These are phyloP conservation scores for Apiosordaria backusii DNA, from an alignment of 495 filamentous ascomycete species.

Conservation along the genomic window DNA sequence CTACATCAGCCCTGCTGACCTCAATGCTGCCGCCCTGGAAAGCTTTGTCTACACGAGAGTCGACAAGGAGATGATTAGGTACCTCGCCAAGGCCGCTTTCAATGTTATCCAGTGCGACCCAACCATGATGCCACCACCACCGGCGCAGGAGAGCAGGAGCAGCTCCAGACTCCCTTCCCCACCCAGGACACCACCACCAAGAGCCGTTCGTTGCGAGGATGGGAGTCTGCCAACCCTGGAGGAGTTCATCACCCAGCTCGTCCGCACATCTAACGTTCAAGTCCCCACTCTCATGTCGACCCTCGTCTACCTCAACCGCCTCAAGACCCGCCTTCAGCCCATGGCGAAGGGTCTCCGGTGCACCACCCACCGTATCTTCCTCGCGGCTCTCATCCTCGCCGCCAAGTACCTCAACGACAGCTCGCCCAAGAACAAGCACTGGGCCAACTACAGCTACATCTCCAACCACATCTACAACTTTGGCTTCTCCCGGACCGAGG, in stretches of 20 bases:
- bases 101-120: conserved; percentile 90
- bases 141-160: conserved; percentile 14
- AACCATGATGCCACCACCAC: conserved; percentile 40
- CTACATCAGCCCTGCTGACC: conserved; percentile 40
- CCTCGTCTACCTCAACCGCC: conserved; percentile 83
- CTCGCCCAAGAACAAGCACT: conserved; percentile 99
- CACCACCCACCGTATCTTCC: conserved; percentile 96
- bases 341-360: conserved; percentile 97
- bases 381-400: conserved; percentile 83
- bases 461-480: conserved; percentile 65
- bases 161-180: conserved; percentile 53
- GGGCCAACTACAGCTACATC: conserved; percentile 87
- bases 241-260: conserved; percentile 84
- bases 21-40: conserved; percentile 80
- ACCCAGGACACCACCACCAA: conserved; percentile 61
- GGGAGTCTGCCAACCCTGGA: conserved; percentile 70
- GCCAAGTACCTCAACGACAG: conserved; percentile 99
- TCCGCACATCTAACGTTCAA: conserved; percentile 91
- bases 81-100: conserved; percentile 77
- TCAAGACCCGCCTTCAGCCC: conserved; percentile 78
- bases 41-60: conserved; percentile 84
- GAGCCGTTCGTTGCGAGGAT: conserved; percentile 43
- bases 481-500: conserved; percentile 88
- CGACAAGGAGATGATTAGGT: conserved; percentile 75
- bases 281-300: conserved; percentile 96